Percentiles rank a stretch among this genome's conserved stretches.
Evolutionary conservation across 164 flowering plant genomes (phyloP).

Genomic region (Chloranthus sessilifolius): DNA sequence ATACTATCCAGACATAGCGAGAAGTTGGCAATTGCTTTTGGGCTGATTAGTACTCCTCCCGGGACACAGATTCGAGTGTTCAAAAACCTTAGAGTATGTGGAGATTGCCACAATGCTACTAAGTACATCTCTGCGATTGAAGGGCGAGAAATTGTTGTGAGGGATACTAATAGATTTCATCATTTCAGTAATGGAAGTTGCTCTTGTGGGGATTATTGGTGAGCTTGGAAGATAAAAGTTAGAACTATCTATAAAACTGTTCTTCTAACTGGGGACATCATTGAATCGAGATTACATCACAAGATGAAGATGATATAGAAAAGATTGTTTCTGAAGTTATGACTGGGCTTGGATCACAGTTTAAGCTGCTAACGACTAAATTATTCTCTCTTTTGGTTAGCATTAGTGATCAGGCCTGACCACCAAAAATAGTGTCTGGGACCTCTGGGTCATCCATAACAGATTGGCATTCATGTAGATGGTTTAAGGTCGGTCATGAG

Average conservation of each 20-base stretch:
- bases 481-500: no score
- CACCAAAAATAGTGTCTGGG: no score
- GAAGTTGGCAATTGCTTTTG: constrained; percentile 62
- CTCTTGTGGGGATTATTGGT: constrained; percentile 80
- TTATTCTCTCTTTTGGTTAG: no score
- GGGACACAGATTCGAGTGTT: constrained; percentile 49
- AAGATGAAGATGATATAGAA: no score
- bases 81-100: constrained; percentile 66
- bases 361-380: no score
- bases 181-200: constrained; percentile 59
- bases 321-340: no score
- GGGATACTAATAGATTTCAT: constrained; percentile 74
- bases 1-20: constrained; percentile 51
- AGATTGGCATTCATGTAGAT: no score
- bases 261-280: background rate
- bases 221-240: no score
- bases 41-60: constrained; percentile 32
- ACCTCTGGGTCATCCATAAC: no score
- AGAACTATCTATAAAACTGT: background rate
- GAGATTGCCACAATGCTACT: constrained; percentile 56
- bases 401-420: no score
- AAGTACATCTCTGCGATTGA: constrained; percentile 58
- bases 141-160: constrained; percentile 53
- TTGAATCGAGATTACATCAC: no score
- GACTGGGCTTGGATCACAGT: no score